These are phyloP conservation scores for Amanita jacksonii DNA, from an alignment of 768 basidiomycete species.

Conservation along the genomic window DNA sequence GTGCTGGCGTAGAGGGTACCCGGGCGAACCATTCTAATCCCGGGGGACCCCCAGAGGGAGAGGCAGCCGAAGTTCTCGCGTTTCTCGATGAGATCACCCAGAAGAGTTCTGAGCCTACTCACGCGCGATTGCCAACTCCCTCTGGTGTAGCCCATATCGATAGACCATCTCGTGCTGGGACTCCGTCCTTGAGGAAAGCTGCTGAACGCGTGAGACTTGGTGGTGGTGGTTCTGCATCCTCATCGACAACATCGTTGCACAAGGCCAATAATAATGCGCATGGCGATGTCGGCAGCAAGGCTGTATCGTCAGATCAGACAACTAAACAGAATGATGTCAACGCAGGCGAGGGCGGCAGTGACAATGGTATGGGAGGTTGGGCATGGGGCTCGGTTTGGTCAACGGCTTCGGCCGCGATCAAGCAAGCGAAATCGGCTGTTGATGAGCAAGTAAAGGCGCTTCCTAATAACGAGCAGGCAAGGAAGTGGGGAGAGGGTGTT, in stretches of 20 bases:
- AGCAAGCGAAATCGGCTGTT: conserved; percentile 80
- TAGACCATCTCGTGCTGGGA: conserved; percentile 57
- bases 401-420: conserved; percentile 74
- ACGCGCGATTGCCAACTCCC: conserved; percentile 33
- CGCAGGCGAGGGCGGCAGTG: conserved; percentile 6
- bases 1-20: conserved; percentile 11
- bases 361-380: conserved; percentile 35
- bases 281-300: neutral
- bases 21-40: conserved; percentile 11
- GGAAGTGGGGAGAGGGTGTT: conserved; percentile 82
- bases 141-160: conserved; percentile 32
- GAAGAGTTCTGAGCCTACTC: conserved; percentile 73
- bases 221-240: conserved; percentile 36
- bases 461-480: conserved; percentile 77
- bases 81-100: conserved; percentile 94
- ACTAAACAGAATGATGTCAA: neutral
- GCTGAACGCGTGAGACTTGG: conserved; percentile 70
- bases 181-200: conserved; percentile 64
- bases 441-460: conserved; percentile 91
- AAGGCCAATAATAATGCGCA: conserved; percentile 12
- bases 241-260: conserved; percentile 30
- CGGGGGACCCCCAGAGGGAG: conserved; percentile 38
- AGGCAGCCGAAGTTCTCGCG: conserved; percentile 74
- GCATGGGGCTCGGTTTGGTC: conserved; percentile 91
- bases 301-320: neutral